Evolutionary conservation across 352 stramenopile genomes (phyloP).

Genomic region (Peronospora destructor): DNA sequence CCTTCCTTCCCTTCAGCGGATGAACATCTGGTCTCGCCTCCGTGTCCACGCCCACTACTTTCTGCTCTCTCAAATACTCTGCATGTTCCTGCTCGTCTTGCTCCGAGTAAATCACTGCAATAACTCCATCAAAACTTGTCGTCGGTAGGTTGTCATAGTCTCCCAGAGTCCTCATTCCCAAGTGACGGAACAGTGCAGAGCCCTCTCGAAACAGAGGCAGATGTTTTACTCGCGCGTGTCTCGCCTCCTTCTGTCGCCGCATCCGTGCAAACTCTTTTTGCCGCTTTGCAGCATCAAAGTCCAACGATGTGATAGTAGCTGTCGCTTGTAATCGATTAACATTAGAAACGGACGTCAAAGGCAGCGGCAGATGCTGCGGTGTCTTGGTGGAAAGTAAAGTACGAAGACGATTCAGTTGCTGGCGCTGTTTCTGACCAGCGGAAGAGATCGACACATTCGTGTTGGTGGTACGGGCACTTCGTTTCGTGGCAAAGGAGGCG

Average conservation of each 20-base stretch:
- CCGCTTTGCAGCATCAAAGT: conserved; percentile 3
- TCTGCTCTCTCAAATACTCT: conserved; percentile 47
- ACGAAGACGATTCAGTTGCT: conserved; percentile 39
- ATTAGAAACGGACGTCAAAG: not conserved
- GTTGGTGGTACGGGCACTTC: conserved; percentile 16
- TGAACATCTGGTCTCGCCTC: conserved; percentile 65
- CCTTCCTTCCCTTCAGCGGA: conserved; percentile 35
- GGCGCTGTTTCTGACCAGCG: conserved; percentile 35
- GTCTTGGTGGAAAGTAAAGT: conserved; percentile 26
- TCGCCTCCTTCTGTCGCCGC: conserved; percentile 43
- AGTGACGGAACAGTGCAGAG: conserved; percentile 43
- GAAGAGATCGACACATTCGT: conserved; percentile 15
- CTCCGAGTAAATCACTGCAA: conserved; percentile 58
- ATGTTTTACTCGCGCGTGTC: conserved; percentile 47
- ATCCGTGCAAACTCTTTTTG: conserved; percentile 48
- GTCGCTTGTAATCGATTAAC: not conserved
- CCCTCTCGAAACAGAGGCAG: conserved; percentile 60
- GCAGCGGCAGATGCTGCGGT: conserved; percentile 12
- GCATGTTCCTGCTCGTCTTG: conserved; percentile 46
- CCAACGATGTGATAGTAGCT: not conserved
- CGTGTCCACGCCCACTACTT: conserved; percentile 65
- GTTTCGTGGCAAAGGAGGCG: conserved; percentile 36
- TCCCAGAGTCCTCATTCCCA: conserved; percentile 39
- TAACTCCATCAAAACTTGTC: conserved; percentile 42
- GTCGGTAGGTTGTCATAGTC: conserved; percentile 48